Evolutionary conservation across 441 rosid genomes (phyloP), one percentile per base, ranked within the genome.

Genomic region (Croton setiger): DNA sequence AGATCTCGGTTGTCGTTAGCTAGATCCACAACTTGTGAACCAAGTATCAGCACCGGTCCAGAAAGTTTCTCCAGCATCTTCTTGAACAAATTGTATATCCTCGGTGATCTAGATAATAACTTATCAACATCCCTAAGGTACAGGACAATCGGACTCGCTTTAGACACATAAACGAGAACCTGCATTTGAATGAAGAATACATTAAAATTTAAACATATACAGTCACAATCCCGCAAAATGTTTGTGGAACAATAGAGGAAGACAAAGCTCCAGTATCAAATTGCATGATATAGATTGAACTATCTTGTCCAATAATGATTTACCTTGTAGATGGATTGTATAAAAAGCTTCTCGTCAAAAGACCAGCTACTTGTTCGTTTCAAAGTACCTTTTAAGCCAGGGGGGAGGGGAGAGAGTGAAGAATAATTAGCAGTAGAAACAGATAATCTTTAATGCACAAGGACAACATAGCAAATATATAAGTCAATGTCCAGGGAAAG

Each of bases 281-380:
- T 33, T 27, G 20, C 44, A 39, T 15, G 20, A 11, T 17, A 41
- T 77, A 17, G 21, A 23, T 27, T 15, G 3, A 58, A 48, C 14
- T 3, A 51, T 51, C 11, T 37, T 45, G n/a, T 64, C 33, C 60
- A 36, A 65, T 67, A 27, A 56, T 7, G 56, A 23, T 33, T n/a
- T 79, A 93, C 98, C 96, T 84, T 90, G 82, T 90, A 92, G 49
- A 94, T 82, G 67, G 97, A 78, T 58, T 88, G 98, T 66, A 94
- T 81, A 7, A 94, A 81, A 78, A 92, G 89, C 80, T 83, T 94
- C 74, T 94, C 99, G 43, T 92, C 94, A 20, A 94, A 94, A 18
- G 88, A 84, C 94, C 93, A 88, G 63, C 88, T 90, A 79, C 87
- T 83, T 41, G 85, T 83, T 47, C 87, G 86, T 81, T 73, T 90